A percentile compares a stretch with the other conserved stretches of the same genome.
These are phyloP conservation scores for Reutealis trisperma DNA, from an alignment of 345 rosid genomes.

Conservation along the genomic window DNA sequence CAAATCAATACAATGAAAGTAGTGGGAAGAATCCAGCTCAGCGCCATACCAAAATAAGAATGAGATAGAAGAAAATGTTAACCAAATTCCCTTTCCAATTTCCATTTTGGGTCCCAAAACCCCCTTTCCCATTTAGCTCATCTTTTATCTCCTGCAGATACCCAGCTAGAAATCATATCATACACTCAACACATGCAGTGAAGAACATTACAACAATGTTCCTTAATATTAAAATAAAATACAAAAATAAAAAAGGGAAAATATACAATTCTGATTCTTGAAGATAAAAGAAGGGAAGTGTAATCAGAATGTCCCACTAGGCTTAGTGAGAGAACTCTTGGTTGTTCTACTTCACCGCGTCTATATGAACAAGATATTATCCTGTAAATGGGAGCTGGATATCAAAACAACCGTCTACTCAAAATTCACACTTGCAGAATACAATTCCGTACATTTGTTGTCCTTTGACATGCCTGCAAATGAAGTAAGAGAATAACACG, in stretches of 20 bases:
- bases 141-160: too few relatives aligned
- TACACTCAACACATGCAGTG: too few relatives aligned
- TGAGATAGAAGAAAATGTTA: too few relatives aligned
- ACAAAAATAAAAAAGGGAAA: too few relatives aligned
- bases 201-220: background rate
- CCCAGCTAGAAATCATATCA: too few relatives aligned
- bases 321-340: background rate
- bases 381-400: background rate
- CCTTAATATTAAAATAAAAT: background rate
- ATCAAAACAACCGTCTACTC: background rate
- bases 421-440: background rate
- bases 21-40: too few relatives aligned
- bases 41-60: too few relatives aligned
- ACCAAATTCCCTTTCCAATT: too few relatives aligned
- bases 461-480: background rate
- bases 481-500: background rate
- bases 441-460: background rate
- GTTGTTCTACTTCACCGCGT: background rate
- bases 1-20: too few relatives aligned
- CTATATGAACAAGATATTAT: background rate
- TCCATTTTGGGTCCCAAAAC: too few relatives aligned
- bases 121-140: too few relatives aligned
- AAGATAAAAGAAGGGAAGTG: background rate
- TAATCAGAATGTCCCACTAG: background rate
- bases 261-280: background rate